Base-by-base conservation (phyloP, 441 rosid species). In the Eruca vesicaria region DNA sequence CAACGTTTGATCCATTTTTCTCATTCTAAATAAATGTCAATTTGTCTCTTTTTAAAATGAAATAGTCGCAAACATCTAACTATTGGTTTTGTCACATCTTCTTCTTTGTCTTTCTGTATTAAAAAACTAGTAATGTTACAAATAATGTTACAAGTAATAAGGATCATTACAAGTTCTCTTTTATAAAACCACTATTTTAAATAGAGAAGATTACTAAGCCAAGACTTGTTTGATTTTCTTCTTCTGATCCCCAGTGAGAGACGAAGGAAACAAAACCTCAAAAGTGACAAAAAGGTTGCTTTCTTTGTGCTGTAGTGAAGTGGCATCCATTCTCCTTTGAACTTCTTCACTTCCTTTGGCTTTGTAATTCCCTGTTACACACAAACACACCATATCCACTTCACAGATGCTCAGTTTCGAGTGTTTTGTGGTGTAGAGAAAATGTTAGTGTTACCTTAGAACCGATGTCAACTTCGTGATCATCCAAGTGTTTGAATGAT, bases 281-380 rank as follows among this genome's bases (percentile, higher is more conserved):
- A 85, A 95, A 8, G 87, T 85, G 63, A 93, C 86, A 66, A 88
- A 93, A 32, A 95, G 91, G 73, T 93, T 91, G 1, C 97, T 78
- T 90, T 93, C 89, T 93, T 91, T 10, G 78, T 83, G 82, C 94
- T 93, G 69, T 77, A 84, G 78, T 93, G 92, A 81, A 88, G 52
- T 10, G 98, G 96, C 99, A 95, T 95, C 56, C 99, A 97, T 85
- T 95, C 96, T 20, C 97, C 99, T 86, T 87, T 91, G 53, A 93
- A 84, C 87, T 87, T 95, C 63, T 85, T 84, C 81, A 95, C 95
- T 79, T 91, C 91, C 74, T 93, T 91, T 0, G 99, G 98, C 79
- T 90, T 93, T 0, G 96, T 93, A 43, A 96, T 85, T 76, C 88
- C 97, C 99, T 96, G 85, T 45, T 59, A n/a, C 75, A 35, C 62